Evolutionary conservation across 306 rosid species (phyloP).

Genomic region (Rosa chinensis): DNA sequence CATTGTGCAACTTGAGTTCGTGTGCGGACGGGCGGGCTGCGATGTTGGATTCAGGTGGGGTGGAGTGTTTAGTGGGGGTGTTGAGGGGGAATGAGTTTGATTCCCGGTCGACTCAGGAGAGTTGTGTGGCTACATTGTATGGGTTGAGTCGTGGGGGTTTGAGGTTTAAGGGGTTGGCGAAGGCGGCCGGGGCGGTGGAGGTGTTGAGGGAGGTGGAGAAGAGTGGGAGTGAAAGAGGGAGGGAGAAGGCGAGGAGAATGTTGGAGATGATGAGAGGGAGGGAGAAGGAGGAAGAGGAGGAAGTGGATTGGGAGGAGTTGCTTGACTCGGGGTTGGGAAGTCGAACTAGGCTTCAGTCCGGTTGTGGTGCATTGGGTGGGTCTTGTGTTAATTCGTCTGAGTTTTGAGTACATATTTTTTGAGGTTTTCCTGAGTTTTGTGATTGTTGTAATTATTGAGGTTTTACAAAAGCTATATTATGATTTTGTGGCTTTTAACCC

Average conservation of each 20-base stretch:
- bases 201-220: conserved; percentile 58
- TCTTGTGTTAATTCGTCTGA: conserved; percentile 41
- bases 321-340: conserved; percentile 55
- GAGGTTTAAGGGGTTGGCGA: conserved; percentile 80
- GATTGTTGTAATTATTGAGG: background rate
- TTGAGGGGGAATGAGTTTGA: conserved; percentile 29
- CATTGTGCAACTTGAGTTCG: conserved; percentile 54
- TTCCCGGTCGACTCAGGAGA: conserved; percentile 46
- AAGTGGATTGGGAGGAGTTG: conserved; percentile 73
- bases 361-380: conserved; percentile 19
- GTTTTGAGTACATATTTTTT: conserved; percentile 39
- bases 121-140: conserved; percentile 57
- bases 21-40: conserved; percentile 68
- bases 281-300: conserved; percentile 53
- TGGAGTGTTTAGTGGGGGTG: conserved; percentile 55
- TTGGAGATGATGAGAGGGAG: conserved; percentile 54
- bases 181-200: conserved; percentile 46
- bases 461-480: background rate
- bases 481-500: background rate
- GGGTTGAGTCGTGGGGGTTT: conserved; percentile 71
- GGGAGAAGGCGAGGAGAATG: conserved; percentile 57
- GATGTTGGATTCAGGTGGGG: conserved; percentile 75
- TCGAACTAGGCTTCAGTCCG: conserved; percentile 28
- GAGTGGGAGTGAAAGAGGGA: conserved; percentile 44
- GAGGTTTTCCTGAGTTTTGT: background rate